Evolutionary conservation across 495 filamentous ascomycete genomes (phyloP), one percentile per base, ranked within the genome.

Genomic region (Annulohypoxylon bovei): DNA sequence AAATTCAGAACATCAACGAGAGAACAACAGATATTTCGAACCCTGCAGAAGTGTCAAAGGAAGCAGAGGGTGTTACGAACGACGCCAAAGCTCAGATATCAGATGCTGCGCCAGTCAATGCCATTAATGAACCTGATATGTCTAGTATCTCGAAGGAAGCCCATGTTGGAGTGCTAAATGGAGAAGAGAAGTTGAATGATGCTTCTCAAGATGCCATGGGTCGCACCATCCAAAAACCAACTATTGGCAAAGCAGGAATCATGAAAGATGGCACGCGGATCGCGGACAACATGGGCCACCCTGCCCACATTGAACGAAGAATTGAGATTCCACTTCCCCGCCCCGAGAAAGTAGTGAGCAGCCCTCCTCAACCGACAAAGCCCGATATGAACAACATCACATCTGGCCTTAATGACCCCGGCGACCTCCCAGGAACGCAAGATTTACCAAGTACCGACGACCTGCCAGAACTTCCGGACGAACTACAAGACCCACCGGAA

Each of bases 261-360:
- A 30, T 30, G 9, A 22, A 18, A 9, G 60, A 62, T 11, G 64
- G 49, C 53, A 61, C 60, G 5, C 72, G 55, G 16, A 32, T 69
- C 16, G 11, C 55, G 12, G 73, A 75, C 37, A 77, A 77, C 37
- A 75, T 75, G 73, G 75, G 73, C 8, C 55, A 65, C 8, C 75
- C 75, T 3, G 55, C 70, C 6, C 73, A 72, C 47, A 72, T 77
- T 27, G 64, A 77, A 53, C 67, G 73, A 39, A 71, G 73, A 50
- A 68, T 77, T 18, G 75, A 77, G 16, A 73, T 77, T 6, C 73
- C 75, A 39, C 57, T 77, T 22, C 72, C 71, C 33, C 68, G 67
- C 16, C 68, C 53, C 0, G 59, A 62, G 25, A 70, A 68, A 20
- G 49, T 58, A 4, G 46, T 42, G 0, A 53, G 33, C 46, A 67